Evolutionary conservation across 192 early-diverging fungal genomes (phyloP).

Genomic region (Coemansia sp.): DNA sequence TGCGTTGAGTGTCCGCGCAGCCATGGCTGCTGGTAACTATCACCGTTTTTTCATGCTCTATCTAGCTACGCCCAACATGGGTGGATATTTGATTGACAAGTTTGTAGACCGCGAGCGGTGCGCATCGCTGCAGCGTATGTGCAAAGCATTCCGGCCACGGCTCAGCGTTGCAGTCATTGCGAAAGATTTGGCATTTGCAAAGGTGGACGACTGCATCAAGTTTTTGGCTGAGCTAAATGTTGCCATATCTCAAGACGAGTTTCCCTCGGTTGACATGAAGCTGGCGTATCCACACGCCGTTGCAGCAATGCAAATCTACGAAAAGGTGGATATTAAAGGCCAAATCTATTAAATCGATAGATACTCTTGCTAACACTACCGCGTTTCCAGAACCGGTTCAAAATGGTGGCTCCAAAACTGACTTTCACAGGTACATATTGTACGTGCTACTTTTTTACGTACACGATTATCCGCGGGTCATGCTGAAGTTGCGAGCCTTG

Average conservation of each 20-base stretch:
- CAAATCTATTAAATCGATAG: constrained; percentile 50
- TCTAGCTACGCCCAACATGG: constrained; percentile 76
- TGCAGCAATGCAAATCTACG: constrained; percentile 60
- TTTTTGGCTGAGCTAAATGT: constrained; percentile 55
- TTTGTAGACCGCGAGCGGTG: constrained; percentile 87
- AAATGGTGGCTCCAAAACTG: no score
- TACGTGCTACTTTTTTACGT: no score
- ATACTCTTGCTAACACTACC: background rate
- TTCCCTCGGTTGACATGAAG: constrained; percentile 58
- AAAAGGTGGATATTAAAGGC: constrained; percentile 77
- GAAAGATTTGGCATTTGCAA: constrained; percentile 66
- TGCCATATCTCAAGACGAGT: constrained; percentile 21
- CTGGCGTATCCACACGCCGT: constrained; percentile 50
- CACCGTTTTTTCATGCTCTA: constrained; percentile 82
- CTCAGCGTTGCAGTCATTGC: constrained; percentile 53
- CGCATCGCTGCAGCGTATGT: constrained; percentile 68
- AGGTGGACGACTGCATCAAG: constrained; percentile 43
- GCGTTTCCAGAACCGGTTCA: no score
- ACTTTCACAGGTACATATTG: no score
- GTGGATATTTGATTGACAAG: constrained; percentile 86
- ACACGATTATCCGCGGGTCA: no score
- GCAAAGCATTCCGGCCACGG: constrained; percentile 64
- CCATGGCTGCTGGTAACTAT: constrained; percentile 81
- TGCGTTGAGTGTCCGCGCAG: constrained; percentile 79
- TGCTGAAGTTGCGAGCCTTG: no score